Conservation (phyloP, 176 grass and related monocot genomes). For the Zea luxurians region DNA sequence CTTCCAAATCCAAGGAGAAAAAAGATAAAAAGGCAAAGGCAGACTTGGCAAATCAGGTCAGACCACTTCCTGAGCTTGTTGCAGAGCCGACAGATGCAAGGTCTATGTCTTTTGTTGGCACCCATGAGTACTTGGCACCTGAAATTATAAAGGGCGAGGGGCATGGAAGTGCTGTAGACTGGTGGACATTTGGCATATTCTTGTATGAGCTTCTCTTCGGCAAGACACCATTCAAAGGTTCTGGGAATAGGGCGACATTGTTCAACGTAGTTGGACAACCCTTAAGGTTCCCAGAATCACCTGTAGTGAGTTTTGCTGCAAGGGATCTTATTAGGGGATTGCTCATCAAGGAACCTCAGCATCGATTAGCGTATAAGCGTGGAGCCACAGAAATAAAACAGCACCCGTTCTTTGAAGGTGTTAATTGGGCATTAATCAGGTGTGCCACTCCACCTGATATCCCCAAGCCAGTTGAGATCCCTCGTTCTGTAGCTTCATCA, state of each 20-base stretch:
- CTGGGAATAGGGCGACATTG: constrained; percentile 69
- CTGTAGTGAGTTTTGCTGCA: constrained; percentile 64
- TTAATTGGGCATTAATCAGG: constrained; percentile 83
- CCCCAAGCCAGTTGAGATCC: constrained; percentile 61
- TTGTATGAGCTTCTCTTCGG: constrained; percentile 81
- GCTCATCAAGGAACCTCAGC: constrained; percentile 80
- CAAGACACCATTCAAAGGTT: constrained; percentile 83
- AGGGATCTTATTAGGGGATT: constrained; percentile 76
- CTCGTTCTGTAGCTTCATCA: constrained; percentile 48
- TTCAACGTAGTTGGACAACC: constrained; percentile 81
- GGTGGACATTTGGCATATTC: constrained; percentile 93
- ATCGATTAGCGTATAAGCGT: constrained; percentile 72
- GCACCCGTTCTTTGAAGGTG: constrained; percentile 75
- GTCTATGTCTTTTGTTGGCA: constrained; percentile 87
- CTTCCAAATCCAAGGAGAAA: constrained; percentile 60
- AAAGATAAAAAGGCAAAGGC: constrained; percentile 56
- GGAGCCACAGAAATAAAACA: constrained; percentile 86
- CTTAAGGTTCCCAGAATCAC: constrained; percentile 64
- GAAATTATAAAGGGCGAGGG: constrained; percentile 87
- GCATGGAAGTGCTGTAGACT: constrained; percentile 85
- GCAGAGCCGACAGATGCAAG: constrained; percentile 81
- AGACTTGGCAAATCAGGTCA: constrained; percentile 62
- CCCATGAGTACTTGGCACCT: constrained; percentile 75
- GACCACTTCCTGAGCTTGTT: constrained; percentile 65
- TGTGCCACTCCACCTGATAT: constrained; percentile 73